Evolutionary conservation across 768 basidiomycete genomes (phyloP).

Genomic region (Collybiopsis confluens): DNA sequence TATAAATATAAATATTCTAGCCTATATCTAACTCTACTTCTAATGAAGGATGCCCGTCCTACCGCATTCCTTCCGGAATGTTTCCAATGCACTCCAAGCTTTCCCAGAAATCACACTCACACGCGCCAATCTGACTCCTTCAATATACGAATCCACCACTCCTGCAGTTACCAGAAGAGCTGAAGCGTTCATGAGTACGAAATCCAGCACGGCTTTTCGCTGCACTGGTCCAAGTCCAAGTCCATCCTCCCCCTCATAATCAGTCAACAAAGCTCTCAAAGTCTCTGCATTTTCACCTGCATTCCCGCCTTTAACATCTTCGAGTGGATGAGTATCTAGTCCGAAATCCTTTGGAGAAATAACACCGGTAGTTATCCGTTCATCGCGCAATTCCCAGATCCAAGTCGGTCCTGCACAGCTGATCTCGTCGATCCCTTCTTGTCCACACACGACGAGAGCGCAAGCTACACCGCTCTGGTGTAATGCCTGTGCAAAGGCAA

Average conservation of each 20-base stretch:
- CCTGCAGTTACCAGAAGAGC: constrained; percentile 86
- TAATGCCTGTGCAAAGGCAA: constrained; percentile 75
- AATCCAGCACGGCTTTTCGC: constrained; percentile 71
- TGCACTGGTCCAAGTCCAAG: too few species aligned
- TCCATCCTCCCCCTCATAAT: constrained; percentile 49
- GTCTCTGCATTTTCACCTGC: constrained; percentile 79
- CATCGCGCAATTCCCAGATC: constrained; percentile 77
- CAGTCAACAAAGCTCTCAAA: constrained; percentile 60
- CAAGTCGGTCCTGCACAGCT: constrained; percentile 88
- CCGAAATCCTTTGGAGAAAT: constrained; percentile 79
- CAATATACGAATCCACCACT: constrained; percentile 58
- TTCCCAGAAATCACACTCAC: constrained; percentile 54
- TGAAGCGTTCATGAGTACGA: constrained; percentile 87
- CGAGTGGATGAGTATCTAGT: constrained; percentile 62
- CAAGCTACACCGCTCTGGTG: constrained; percentile 70
- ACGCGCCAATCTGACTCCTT: constrained; percentile 68
- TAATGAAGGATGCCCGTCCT: too few species aligned
- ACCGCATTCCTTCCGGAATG: constrained; percentile 30
- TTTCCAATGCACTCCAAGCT: constrained; percentile 55
- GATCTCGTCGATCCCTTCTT: constrained; percentile 91
- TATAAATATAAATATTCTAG: too few species aligned
- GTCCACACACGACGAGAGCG: constrained; percentile 91
- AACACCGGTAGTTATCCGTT: constrained; percentile 54
- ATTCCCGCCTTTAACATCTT: constrained; percentile 65
- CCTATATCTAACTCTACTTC: too few species aligned